Evolutionary conservation across 1,139 yeast species (phyloP).

Genomic region (Blastobotrys aristatus): DNA sequence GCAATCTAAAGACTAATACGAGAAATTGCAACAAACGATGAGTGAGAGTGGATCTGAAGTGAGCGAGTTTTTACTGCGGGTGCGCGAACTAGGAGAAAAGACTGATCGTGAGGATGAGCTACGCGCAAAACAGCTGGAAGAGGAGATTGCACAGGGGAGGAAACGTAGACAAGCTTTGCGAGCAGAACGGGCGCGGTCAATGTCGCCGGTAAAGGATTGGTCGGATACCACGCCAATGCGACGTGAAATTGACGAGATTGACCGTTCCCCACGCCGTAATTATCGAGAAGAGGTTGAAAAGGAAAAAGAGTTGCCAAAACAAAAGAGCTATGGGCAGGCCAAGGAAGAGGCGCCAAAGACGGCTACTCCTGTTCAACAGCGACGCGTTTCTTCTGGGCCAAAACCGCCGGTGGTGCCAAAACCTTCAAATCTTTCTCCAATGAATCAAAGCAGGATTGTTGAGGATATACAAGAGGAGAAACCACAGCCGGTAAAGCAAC

Average conservation of each 20-base stretch:
- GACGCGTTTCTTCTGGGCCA: conserved; percentile 11
- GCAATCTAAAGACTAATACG: too few relatives aligned
- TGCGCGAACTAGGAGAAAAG: conserved; percentile 35
- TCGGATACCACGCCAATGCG: conserved; percentile 2
- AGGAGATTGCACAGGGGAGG: conserved; percentile 33
- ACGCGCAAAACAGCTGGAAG: conserved; percentile 34
- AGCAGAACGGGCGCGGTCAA: conserved; percentile 29
- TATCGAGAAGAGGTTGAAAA: conserved; percentile 4
- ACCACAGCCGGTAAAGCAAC: not conserved
- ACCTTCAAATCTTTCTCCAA: conserved; percentile 15
- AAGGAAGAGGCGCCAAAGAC: too few relatives aligned
- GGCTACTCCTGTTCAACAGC: not conserved
- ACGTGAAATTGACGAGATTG: conserved; percentile 6
- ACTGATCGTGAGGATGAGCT: conserved; percentile 36
- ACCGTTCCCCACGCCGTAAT: conserved; percentile 15
- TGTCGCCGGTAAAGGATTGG: conserved; percentile 24
- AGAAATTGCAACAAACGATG: too few relatives aligned
- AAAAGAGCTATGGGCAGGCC: too few relatives aligned
- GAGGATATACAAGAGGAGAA: not conserved
- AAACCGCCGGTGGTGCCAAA: conserved; percentile 18
- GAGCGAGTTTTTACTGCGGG: conserved; percentile 33
- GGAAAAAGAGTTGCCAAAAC: conserved; percentile 8
- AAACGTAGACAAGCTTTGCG: conserved; percentile 31
- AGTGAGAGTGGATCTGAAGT: conserved; percentile 26
- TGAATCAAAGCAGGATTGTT: not conserved